phyloP scores from a whole-genome alignment of 2,329 filamentous ascomycete species.

The Colletotrichum tabaci region DNA sequence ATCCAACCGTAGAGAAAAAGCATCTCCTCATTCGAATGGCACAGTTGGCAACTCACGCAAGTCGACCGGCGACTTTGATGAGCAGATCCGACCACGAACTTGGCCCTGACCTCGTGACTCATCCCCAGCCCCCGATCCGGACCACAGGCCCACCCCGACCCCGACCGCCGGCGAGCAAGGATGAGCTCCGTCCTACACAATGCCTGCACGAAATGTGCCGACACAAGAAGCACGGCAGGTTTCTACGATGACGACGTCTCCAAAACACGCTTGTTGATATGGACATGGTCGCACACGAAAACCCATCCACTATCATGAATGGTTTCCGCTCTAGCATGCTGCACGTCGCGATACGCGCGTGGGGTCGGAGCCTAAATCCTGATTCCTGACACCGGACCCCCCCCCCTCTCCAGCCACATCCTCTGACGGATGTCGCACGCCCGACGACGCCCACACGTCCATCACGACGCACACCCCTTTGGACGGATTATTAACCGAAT shows the following conservation, averaged over 20 bases:
- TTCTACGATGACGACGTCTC: constrained; percentile 10
- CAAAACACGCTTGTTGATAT: constrained; percentile 4
- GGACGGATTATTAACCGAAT: constrained; percentile 19
- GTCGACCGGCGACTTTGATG: neutral
- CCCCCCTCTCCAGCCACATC: constrained; percentile 30
- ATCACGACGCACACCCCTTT: constrained; percentile 15
- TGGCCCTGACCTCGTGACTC: constrained; percentile 36
- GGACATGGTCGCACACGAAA: neutral
- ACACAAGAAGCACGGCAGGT: constrained; percentile 7
- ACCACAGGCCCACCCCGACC: constrained; percentile 32
- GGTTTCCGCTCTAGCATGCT: neutral
- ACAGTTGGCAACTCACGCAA: neutral
- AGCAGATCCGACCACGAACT: constrained; percentile 23
- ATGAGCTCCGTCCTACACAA: constrained; percentile 13
- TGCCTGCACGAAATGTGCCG: constrained; percentile 6
- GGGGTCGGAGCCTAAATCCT: constrained; percentile 40
- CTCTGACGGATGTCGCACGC: constrained; percentile 23
- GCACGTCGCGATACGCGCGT: constrained; percentile 17
- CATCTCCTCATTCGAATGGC: constrained; percentile 14
- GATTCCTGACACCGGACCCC: constrained; percentile 31
- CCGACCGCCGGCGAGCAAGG: constrained; percentile 27
- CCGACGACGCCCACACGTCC: constrained; percentile 1
- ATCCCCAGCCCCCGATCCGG: constrained; percentile 37
- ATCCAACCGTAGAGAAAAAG: neutral
- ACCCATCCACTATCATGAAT: neutral